Evolutionary conservation across 2,329 filamentous ascomycete genomes (phyloP), one percentile per base, ranked within the genome.

Genomic region (Verticillium klebahnii): DNA sequence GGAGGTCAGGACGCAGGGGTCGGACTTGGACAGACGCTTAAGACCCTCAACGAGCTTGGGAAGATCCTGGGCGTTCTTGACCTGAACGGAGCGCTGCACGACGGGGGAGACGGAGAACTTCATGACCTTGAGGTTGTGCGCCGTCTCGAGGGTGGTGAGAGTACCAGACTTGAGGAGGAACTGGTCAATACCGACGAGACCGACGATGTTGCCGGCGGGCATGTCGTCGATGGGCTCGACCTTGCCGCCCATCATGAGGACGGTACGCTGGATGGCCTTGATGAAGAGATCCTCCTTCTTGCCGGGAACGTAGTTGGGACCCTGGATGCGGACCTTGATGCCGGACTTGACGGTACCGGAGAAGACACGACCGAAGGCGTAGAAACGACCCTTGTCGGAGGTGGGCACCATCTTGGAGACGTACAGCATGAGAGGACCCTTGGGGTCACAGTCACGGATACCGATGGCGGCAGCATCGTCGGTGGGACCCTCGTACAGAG

Each of bases 121-220:
- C 95, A 99, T 99, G 84, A 99, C 95, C 90, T 98, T 98, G 75
- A 99, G 85, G 90, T 99, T 99, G 90, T 99, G 95, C 78, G 95
- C 94, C 69, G 92, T 96, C 71, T 99, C 95, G 77, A 86, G 89
- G 78, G 94, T 98, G 82, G 93, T 97, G 74, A 99, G 91, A 75
- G 95, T 99, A 90, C 95, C 95, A 79, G 95, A 98, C 90, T 99
- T 99, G 86, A 99, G 93, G 86, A 99, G 86, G 92, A 98, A 99
- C 89, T 99, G 95, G 80, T 99, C 95, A 73, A 99, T 92, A 89
- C 95, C 95, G 77, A 99, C 95, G 74, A 99, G 88, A 87, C 95
- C 95, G 75, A 97, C 90, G 86, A 99, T 98, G 91, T 99, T 99
- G 89, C 95, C 95, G 71, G 95, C 94, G 73, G 95, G 95, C 78